phyloP scores from a whole-genome alignment of 139 green algal species.

The Chlorella sp. region DNA sequence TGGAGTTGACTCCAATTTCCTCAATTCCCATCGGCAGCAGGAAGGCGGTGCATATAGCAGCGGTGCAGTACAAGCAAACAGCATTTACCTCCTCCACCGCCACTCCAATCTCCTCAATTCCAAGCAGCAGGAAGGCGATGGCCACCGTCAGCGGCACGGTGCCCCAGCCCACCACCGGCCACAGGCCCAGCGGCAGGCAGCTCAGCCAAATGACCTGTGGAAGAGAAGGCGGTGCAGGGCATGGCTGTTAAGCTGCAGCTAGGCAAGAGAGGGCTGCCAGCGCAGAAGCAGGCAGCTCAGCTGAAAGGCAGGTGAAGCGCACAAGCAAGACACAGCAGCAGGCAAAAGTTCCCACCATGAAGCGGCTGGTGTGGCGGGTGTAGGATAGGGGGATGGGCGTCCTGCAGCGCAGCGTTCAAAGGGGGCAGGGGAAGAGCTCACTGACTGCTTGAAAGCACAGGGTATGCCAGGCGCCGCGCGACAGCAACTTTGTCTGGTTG shows the following conservation, averaged over 20 bases:
- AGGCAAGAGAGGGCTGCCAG: no score
- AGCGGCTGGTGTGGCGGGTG: not conserved
- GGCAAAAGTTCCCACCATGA: not conserved
- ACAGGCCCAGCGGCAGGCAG: slow-evolving; percentile 83
- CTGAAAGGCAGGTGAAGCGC: no score
- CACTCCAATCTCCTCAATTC: slow-evolving; percentile 32
- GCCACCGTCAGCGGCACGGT: slow-evolving; percentile 52
- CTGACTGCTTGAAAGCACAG: no score
- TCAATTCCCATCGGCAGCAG: not conserved
- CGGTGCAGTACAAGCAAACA: no score
- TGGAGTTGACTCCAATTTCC: not conserved
- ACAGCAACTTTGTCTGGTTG: no score
- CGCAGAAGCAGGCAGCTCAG: no score
- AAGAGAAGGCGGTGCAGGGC: slow-evolving; percentile 49
- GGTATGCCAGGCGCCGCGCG: no score
- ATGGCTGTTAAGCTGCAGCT: no score
- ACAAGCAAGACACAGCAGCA: no score
- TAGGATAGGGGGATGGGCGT: slow-evolving; percentile 72
- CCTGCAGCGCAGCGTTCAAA: no score
- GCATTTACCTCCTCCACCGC: not conserved
- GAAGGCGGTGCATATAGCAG: no score
- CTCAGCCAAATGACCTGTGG: slow-evolving; percentile 85
- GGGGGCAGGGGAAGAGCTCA: no score
- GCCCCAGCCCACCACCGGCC: slow-evolving; percentile 46
- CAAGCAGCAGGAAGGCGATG: slow-evolving; percentile 72